Evolutionary conservation across 768 basidiomycete species (phyloP), one percentile per base, ranked within the genome.

Genomic region (Psilocybe cubensis): DNA sequence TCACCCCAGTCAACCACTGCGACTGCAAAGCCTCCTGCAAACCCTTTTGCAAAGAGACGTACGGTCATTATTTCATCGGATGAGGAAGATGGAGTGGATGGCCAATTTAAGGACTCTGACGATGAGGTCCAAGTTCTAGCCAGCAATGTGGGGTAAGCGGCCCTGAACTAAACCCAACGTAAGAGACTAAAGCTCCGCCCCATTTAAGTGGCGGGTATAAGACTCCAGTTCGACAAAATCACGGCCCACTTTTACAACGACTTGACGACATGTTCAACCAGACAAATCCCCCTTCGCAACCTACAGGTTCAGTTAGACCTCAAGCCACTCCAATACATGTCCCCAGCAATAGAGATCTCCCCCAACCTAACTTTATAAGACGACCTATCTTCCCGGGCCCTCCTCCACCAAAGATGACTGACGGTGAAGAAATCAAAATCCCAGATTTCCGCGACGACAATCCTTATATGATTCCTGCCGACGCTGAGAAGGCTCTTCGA

Each of bases 401-500:
- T n/a, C 46, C 60, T 17, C 35, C 56, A 18, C 20, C 38, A 11
- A 21, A 60, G 0, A 64, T 57, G 4, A n/a, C n/a, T n/a, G 70
- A 72, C 33, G 72, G 66, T 1, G 77, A 80, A 46, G 56, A 63
- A 38, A 53, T 69, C 18, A 57, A 60, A 27, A 28, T 67, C 1
- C 68, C 68, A 1, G 64, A 67, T 25, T 57, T 63, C 41, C 44
- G 51, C 5, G 62, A 63, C 23, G 73, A 72, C 25, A 64, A 72
- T 40, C 51, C 59, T 5, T 73, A 66, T 38, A 74, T 80, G 66
- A 67, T 73, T 18, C 58, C 79, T 27, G 74, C 70, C 0, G 91
- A 94, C 20, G 86, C 92, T 0, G 91, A 94, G 64, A 87, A 86
- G 63, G 91, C 87, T 20, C 74, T 95, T 50, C 83, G 86, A 21